Evolutionary conservation across 176 grass and related monocot genomes (phyloP), one percentile per base, ranked within the genome.

Genomic region (Otatea glauca): DNA sequence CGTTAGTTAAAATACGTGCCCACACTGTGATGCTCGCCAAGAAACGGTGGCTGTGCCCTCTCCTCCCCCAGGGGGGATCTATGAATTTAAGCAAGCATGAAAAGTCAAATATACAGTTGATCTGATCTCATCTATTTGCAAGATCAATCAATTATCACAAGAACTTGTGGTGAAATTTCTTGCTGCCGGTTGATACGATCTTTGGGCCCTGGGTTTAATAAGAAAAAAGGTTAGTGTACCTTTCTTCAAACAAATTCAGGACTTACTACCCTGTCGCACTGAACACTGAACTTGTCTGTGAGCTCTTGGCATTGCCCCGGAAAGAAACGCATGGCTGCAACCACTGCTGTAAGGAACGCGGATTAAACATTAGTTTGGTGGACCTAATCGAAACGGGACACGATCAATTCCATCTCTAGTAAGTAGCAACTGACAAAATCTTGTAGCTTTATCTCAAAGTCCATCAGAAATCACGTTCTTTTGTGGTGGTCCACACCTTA

Each of bases 181-280:
- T 29, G 61, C 71, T 24, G 60, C 32, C 53, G 61, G n/a, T 76
- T 39, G 70, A 76, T 17, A n/a, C 20, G 69, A 63, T 70, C 35
- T 53, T 69, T n/a, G 8, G 25, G 1, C 29, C 47, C 15, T 56
- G 16, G 51, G 21, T 25, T 62, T 50, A 61, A 56, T 56, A 69
- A 54, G 80, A 17, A 75, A 69, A 90, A 90, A 67, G 44, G 24
- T 0, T 2, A 14, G 20, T 7, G 55, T 77, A 7, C 65, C 66
- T 83, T 86, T 90, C 56, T 9, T 72, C 58, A 86, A 79, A 78
- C 79, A 78, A 27, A 82, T 78, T 29, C 66, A 67, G 58, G 78
- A 73, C 74, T 5, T 34, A 64, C 56, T 76, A 45, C 84, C 5
- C 51, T 62, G 69, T 75, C 42, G 18, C 59, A 9, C 66, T 58